Conservation (phyloP, 768 basidiomycete genomes). For the Pleurotus sapidus region DNA sequence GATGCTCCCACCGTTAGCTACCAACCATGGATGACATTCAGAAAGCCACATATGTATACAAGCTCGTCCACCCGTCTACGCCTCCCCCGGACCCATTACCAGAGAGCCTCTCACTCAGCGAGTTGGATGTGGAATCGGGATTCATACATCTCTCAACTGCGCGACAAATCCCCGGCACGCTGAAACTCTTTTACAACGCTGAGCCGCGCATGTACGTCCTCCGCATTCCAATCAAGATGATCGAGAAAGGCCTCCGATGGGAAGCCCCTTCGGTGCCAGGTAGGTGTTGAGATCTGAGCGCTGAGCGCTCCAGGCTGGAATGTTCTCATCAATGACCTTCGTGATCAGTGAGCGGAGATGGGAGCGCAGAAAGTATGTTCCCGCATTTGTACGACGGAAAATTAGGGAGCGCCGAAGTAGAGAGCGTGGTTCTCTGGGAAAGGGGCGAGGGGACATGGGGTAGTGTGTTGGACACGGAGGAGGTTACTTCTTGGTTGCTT, state of each 20-base stretch:
- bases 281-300: background rate
- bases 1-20: background rate
- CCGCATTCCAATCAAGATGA: background rate
- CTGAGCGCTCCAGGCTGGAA: background rate
- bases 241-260: background rate
- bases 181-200: slow-evolving; percentile 33
- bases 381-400: slow-evolving; percentile 8
- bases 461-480: background rate
- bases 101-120: slow-evolving; percentile 30
- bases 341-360: background rate
- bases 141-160: slow-evolving; percentile 46
- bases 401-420: slow-evolving; percentile 4
- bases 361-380: background rate
- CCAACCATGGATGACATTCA: background rate
- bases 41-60: slow-evolving; percentile 28
- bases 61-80: slow-evolving; percentile 26
- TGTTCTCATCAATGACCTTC: background rate
- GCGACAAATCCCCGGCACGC: slow-evolving; percentile 32
- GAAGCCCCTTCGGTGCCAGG: background rate
- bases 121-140: slow-evolving; percentile 38
- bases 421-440: slow-evolving; percentile 2
- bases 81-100: slow-evolving; percentile 31
- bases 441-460: slow-evolving; percentile 2
- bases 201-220: slow-evolving; percentile 1
- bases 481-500: background rate